Evolutionary conservation across 2,329 filamentous ascomycete species (phyloP).

Genomic region (Aspergillus sp.): DNA sequence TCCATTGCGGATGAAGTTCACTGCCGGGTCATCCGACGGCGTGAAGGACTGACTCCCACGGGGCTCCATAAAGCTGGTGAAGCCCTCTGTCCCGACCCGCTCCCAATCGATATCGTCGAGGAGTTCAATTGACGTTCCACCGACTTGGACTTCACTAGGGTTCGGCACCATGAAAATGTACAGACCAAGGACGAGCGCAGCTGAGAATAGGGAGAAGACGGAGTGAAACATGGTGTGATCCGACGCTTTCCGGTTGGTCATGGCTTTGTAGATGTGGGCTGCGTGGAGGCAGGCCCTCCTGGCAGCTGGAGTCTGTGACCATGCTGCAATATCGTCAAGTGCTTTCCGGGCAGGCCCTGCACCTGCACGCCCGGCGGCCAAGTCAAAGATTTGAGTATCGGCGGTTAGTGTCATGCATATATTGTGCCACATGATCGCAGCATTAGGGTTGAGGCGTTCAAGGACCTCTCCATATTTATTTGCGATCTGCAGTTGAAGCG

Average conservation of each 20-base stretch:
- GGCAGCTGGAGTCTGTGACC: constrained; percentile 52
- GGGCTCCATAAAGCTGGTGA: constrained; percentile 42
- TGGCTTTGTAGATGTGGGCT: constrained; percentile 52
- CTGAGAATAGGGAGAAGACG: constrained; percentile 51
- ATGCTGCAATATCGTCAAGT: constrained; percentile 51
- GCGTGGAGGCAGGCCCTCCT: constrained; percentile 53
- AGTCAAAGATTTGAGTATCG: constrained; percentile 54
- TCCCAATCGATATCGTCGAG: constrained; percentile 53
- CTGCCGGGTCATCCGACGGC: constrained; percentile 32
- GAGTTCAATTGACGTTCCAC: constrained; percentile 41
- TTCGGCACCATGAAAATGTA: constrained; percentile 52
- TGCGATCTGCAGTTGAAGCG: constrained; percentile 32
- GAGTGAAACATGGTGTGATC: constrained; percentile 54
- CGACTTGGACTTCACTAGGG: constrained; percentile 23
- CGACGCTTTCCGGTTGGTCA: constrained; percentile 53
- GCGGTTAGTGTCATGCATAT: constrained; percentile 54
- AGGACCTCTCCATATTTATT: constrained; percentile 43
- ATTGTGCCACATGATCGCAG: constrained; percentile 53
- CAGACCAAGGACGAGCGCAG: constrained; percentile 52
- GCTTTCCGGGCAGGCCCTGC: constrained; percentile 49
- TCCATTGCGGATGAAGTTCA: constrained; percentile 50
- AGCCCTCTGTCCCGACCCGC: constrained; percentile 46
- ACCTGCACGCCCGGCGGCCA: constrained; percentile 52
- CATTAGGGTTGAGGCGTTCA: constrained; percentile 49
- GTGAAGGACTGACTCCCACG: constrained; percentile 27